Evolutionary conservation across 108 stramenopile species (phyloP), one percentile per base, ranked within the genome.

Genomic region (Skeletonema marinoi): DNA sequence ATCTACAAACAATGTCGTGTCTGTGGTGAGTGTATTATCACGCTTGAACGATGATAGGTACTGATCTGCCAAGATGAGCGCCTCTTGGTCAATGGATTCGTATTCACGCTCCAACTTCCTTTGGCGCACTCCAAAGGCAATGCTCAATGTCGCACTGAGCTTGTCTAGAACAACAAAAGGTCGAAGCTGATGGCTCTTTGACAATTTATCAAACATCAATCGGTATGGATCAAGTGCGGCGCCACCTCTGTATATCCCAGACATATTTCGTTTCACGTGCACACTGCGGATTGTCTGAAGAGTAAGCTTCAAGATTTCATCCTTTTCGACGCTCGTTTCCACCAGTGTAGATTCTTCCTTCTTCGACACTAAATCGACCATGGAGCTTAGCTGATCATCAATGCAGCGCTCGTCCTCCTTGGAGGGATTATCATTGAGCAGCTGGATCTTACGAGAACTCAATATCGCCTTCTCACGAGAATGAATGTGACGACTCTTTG

Each of bases 381-480:
- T 60, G 2, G 73, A 71, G 7, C 48, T 35, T 16, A 83, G 41
- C 66, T 65, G 61, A 10, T 74, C 17, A 44, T 83, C 78, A 41
- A 83, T 83, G 12, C 68, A 41, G 1, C 19, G 44, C 66, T 83
- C 82, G 35, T 83, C 82, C 17, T 78, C 73, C 5, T 10, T 9
- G 50, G 68, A 76, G 4, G 82, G 77, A 32, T 60, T 54, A 60
- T 70, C 70, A 63, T 84, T 68, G 33, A 56, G 70, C 35, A 79
- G 32, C 65, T 67, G 72, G 31, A 84, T 64, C 33, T 70, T 33
- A 48, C 58, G 51, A 50, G 75, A 79, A 2, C 63, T 33, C 39
- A 84, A 64, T 11, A 73, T 84, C 4, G 83, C 83, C 50, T 75
- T 74, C 32, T 80, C 83, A 60, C 70, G 41, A 58, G 71, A 32